Evolutionary conservation across 805 yeast genomes (phyloP).

Genomic region (Kodamaea neixiangensis): DNA sequence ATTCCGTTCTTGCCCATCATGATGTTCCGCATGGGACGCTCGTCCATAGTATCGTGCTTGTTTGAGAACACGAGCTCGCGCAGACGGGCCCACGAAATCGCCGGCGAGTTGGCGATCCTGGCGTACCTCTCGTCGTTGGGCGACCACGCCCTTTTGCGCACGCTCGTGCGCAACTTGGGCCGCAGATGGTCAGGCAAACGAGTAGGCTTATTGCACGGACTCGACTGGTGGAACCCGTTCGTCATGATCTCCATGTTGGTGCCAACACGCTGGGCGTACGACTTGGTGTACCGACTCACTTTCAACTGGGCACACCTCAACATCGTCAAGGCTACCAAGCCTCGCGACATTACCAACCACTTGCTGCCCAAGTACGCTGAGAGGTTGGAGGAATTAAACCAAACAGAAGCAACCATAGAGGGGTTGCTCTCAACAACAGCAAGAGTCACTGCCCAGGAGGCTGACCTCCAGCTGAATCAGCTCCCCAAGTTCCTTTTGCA

Average conservation of each 20-base stretch:
- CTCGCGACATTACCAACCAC: conserved; percentile 36
- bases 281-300: conserved; percentile 32
- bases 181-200: neutral
- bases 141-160: conserved; percentile 29
- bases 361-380: conserved; percentile 23
- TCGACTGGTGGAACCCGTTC: conserved; percentile 31
- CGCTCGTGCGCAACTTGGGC: conserved; percentile 17
- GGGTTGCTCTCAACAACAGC: conserved; percentile 1
- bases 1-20: conserved; percentile 42
- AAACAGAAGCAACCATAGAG: conserved; percentile 8
- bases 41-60: conserved; percentile 32
- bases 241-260: conserved; percentile 36
- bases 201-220: conserved; percentile 18
- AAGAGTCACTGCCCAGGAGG: neutral
- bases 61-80: conserved; percentile 18
- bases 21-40: conserved; percentile 38
- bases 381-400: conserved; percentile 23
- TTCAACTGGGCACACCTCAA: conserved; percentile 36
- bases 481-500: conserved; percentile 4
- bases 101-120: conserved; percentile 36
- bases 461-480: neutral
- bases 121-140: conserved; percentile 42
- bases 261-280: conserved; percentile 41
- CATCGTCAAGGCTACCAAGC: conserved; percentile 27
- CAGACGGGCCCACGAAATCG: conserved; percentile 20